These are phyloP conservation scores for Trichoderma breve DNA, from an alignment of 2,329 filamentous ascomycete genomes.

Conservation along the genomic window DNA sequence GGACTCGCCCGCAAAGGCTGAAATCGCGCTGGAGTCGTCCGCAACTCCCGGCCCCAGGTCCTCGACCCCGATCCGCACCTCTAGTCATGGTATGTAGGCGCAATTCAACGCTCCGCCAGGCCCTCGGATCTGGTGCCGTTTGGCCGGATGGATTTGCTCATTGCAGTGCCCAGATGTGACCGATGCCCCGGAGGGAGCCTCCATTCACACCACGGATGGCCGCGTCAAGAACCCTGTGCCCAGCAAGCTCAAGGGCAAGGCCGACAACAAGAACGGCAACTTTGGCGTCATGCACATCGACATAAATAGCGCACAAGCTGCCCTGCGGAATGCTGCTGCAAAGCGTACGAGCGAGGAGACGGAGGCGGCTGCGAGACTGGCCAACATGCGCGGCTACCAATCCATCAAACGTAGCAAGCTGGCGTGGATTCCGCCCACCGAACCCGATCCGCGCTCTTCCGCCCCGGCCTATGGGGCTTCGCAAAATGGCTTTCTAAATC, in stretches of 20 bases:
- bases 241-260: slow-evolving; percentile 60
- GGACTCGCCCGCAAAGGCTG: not conserved
- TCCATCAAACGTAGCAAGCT: slow-evolving; percentile 46
- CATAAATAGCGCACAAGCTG: slow-evolving; percentile 44
- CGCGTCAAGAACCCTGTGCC: slow-evolving; percentile 55
- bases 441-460: slow-evolving; percentile 12
- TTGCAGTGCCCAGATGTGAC: slow-evolving; percentile 9
- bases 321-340: slow-evolving; percentile 52
- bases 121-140: not conserved
- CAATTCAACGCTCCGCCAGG: not conserved
- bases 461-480: slow-evolving; percentile 11
- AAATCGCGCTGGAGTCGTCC: slow-evolving; percentile 12
- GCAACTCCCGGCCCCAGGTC: not conserved
- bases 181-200: slow-evolving; percentile 14
- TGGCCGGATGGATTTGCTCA: slow-evolving; percentile 3
- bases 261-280: slow-evolving; percentile 56
- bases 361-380: slow-evolving; percentile 55
- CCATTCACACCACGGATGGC: slow-evolving; percentile 29
- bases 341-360: slow-evolving; percentile 63
- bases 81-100: slow-evolving; percentile 20
- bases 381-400: slow-evolving; percentile 54
- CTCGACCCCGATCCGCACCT: slow-evolving; percentile 11
- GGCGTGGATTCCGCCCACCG: slow-evolving; percentile 27
- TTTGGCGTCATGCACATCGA: slow-evolving; percentile 64
- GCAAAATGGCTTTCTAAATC: slow-evolving; percentile 10